A percentile compares a stretch with the other conserved stretches of the same genome.
Conservation (phyloP, 352 stramenopile genomes). For the Pythium myriotylum region DNA sequence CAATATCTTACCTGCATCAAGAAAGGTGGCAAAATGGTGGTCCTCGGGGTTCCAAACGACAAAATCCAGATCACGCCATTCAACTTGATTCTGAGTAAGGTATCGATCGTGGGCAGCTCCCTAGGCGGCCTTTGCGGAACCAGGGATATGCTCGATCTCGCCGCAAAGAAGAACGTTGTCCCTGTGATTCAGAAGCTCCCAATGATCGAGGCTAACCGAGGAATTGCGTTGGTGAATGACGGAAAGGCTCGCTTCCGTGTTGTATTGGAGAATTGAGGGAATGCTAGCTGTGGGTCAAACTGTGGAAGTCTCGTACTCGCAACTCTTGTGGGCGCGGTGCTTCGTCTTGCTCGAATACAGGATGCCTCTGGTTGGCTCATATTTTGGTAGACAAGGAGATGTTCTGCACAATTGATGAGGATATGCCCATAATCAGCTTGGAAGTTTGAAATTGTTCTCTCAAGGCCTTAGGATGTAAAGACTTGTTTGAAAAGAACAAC, state of each 20-base stretch:
- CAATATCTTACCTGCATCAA: conserved; percentile 27
- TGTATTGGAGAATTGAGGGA: background rate
- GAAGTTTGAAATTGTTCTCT: no score
- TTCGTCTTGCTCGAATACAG: no score
- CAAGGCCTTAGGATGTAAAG: no score
- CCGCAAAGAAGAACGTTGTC: conserved; percentile 46
- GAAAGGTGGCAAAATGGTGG: conserved; percentile 21
- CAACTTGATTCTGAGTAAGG: background rate
- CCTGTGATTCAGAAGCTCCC: conserved; percentile 30
- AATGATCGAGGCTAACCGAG: conserved; percentile 1
- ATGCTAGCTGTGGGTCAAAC: no score
- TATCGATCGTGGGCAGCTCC: conserved; percentile 7
- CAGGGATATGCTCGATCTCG: conserved; percentile 74
- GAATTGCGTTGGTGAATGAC: background rate
- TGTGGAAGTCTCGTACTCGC: no score
- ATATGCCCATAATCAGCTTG: no score
- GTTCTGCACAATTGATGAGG: no score
- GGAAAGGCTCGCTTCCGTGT: background rate
- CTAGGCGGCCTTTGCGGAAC: conserved; percentile 19
- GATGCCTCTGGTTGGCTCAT: no score
- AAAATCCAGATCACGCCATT: background rate
- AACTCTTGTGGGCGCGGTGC: no score
- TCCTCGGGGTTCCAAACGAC: background rate
- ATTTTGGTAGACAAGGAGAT: no score
- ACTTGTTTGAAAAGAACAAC: no score